A percentile compares a stretch with the other conserved stretches of the same genome.
Conservation (phyloP, 805 yeast genomes). For the Myxozyma sirexii region DNA sequence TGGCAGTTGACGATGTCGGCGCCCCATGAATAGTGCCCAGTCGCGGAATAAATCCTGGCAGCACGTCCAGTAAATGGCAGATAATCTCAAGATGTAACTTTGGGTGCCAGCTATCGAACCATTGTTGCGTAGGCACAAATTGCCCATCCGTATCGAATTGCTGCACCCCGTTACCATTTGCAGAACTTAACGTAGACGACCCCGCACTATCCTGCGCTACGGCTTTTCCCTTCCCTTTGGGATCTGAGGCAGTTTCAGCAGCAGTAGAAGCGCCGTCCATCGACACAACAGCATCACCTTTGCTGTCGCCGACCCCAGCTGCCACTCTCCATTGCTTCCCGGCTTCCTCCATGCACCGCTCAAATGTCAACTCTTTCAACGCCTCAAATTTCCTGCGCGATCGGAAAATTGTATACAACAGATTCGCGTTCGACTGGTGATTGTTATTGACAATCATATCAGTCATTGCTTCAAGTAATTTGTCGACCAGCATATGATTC, state of each 20-base stretch:
- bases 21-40: slow-evolving; percentile 1
- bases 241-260: neutral
- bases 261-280: slow-evolving; percentile 11
- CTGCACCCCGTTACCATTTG: neutral
- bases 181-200: neutral
- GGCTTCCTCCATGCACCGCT: slow-evolving; percentile 26
- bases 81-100: slow-evolving; percentile 13
- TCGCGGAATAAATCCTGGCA: slow-evolving; percentile 24
- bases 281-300: slow-evolving; percentile 24
- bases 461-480: slow-evolving; percentile 34
- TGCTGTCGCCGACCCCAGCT: slow-evolving; percentile 10
- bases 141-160: neutral
- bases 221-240: slow-evolving; percentile 29
- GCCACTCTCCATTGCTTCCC: slow-evolving; percentile 16
- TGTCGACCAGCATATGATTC: slow-evolving; percentile 35
- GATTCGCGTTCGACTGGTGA: slow-evolving; percentile 37
- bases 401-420: slow-evolving; percentile 38
- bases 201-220: neutral
- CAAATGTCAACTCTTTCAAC: slow-evolving; percentile 18
- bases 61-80: slow-evolving; percentile 13
- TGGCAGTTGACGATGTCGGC: slow-evolving; percentile 4
- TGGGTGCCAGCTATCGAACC: slow-evolving; percentile 37
- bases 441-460: slow-evolving; percentile 36
- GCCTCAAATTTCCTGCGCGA: slow-evolving; percentile 34
- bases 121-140: slow-evolving; percentile 57